Evolutionary conservation across 257 asterid genomes (phyloP).

Genomic region (Leonotis leonurus): DNA sequence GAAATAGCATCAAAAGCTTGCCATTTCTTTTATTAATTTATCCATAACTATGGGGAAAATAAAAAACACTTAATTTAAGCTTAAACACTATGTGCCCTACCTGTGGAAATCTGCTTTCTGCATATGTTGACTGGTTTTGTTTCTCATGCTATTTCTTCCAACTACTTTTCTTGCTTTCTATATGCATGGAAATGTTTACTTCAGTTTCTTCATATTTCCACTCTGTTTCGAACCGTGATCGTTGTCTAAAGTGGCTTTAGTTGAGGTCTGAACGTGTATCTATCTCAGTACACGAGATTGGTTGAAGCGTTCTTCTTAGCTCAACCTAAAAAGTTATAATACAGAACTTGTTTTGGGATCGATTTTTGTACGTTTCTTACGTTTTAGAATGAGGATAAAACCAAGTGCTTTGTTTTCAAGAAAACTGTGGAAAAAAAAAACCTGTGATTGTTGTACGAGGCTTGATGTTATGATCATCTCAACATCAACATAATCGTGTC

Average conservation of each 20-base stretch:
- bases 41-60: conserved; percentile 17
- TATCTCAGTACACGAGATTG: not conserved
- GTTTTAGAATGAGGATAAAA: too few species aligned
- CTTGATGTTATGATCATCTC: not conserved
- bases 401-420: too few species aligned
- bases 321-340: too few species aligned
- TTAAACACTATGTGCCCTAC: not conserved
- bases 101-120: not conserved
- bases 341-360: too few species aligned
- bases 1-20: not conserved
- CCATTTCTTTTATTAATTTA: conserved; percentile 2
- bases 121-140: too few species aligned
- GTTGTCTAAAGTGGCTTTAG: not conserved
- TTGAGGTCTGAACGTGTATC: not conserved
- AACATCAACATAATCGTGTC: not conserved
- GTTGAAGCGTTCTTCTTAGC: not conserved
- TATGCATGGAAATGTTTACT: not conserved
- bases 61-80: conserved; percentile 14
- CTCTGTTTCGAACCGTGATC: too few species aligned
- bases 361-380: too few species aligned
- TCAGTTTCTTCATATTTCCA: not conserved
- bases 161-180: not conserved
- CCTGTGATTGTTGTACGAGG: not conserved
- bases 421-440: too few species aligned
- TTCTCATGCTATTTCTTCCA: too few species aligned